Percentiles rank a stretch among this genome's conserved stretches.
These are phyloP conservation scores for Apostasia ramifera DNA, from an alignment of 106 monocot genomes.

Conservation along the genomic window DNA sequence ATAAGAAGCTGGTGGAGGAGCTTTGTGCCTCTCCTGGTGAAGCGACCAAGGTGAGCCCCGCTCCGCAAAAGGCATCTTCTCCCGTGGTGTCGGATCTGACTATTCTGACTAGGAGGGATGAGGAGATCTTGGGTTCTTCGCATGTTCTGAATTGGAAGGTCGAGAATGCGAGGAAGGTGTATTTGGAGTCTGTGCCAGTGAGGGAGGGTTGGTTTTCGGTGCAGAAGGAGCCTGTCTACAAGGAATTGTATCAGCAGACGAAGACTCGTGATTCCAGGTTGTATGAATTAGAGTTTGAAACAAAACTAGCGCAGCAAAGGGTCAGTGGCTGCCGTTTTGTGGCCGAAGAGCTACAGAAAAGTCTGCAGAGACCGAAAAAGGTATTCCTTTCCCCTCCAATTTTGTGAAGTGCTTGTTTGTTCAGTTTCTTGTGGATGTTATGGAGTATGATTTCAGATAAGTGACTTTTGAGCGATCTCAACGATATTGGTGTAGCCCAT, in stretches of 20 bases:
- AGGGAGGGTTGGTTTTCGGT: conserved; percentile 16
- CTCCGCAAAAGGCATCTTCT: neutral
- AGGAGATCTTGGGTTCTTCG: neutral
- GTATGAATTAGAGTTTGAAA: conserved; percentile 47
- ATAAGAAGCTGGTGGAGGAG: conserved; percentile 44
- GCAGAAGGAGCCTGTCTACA: conserved; percentile 49
- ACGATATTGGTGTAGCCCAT: too few relatives aligned
- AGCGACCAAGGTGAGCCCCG: neutral
- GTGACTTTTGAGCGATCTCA: too few relatives aligned
- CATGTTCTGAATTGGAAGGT: neutral
- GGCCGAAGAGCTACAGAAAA: conserved; percentile 13
- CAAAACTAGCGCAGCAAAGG: conserved; percentile 45
- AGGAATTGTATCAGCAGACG: conserved; percentile 50
- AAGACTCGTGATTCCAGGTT: conserved; percentile 35
- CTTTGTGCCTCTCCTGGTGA: neutral
- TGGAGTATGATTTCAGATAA: too few relatives aligned
- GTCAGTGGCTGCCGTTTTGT: conserved; percentile 20
- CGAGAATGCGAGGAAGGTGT: conserved; percentile 11
- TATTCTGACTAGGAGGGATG: neutral
- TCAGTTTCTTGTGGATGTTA: too few relatives aligned
- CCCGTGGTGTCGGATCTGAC: conserved; percentile 14
- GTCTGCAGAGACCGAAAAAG: conserved; percentile 33
- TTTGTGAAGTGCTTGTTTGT: too few relatives aligned
- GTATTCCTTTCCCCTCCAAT: conserved; percentile 12
- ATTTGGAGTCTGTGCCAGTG: conserved; percentile 10